Percentiles rank a stretch among this genome's conserved stretches.
These are phyloP conservation scores for Ustilago xerochloae DNA, from an alignment of 1,284 basidiomycete species.

Conservation along the genomic window DNA sequence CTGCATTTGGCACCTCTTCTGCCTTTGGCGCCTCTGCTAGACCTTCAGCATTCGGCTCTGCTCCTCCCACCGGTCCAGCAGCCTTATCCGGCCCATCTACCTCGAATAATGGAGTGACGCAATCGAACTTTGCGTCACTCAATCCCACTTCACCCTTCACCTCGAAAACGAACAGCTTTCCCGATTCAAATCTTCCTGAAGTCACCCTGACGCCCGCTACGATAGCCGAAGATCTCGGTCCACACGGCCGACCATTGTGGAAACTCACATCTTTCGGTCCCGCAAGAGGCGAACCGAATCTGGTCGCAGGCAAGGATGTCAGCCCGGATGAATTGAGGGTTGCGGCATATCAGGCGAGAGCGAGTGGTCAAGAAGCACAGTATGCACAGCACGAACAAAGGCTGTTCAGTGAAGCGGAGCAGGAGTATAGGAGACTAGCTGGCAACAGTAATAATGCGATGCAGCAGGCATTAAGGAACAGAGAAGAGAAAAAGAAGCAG, in stretches of 20 bases:
- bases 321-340: slow-evolving; percentile 81
- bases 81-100: not conserved
- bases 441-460: slow-evolving; percentile 13
- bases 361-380: slow-evolving; percentile 25
- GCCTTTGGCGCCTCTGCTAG: slow-evolving; percentile 16
- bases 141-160: slow-evolving; percentile 29
- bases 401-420: slow-evolving; percentile 34
- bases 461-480: slow-evolving; percentile 33
- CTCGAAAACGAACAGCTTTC: slow-evolving; percentile 13
- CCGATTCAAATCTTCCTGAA: slow-evolving; percentile 46
- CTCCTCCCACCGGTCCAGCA: not conserved
- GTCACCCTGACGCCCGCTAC: slow-evolving; percentile 30
- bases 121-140: slow-evolving; percentile 13
- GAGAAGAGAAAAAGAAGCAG: slow-evolving; percentile 31
- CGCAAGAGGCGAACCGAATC: slow-evolving; percentile 78
- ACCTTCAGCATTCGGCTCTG: slow-evolving; percentile 19
- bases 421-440: slow-evolving; percentile 9
- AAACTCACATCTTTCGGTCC: slow-evolving; percentile 84
- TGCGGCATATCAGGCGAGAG: slow-evolving; percentile 49
- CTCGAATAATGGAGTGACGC: not conserved
- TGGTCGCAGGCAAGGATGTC: slow-evolving; percentile 79
- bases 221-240: slow-evolving; percentile 46
- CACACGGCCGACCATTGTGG: slow-evolving; percentile 75
- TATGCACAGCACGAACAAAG: slow-evolving; percentile 45
- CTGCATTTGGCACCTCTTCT: slow-evolving; percentile 14